Evolutionary conservation across 2,329 filamentous ascomycete genomes (phyloP).

Genomic region (Xylariaceae sp.): DNA sequence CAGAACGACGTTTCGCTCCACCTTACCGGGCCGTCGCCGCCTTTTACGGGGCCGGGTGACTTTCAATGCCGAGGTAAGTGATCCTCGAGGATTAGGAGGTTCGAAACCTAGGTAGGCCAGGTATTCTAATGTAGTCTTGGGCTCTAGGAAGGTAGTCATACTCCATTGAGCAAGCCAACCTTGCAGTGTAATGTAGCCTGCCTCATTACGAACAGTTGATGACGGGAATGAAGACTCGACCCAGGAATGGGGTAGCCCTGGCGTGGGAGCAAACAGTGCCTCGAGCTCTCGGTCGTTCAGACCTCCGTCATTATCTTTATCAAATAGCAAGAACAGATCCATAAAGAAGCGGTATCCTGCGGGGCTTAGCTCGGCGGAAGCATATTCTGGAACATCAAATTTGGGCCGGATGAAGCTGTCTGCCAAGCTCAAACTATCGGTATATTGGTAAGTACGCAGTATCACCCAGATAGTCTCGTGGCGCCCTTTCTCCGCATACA

Average conservation of each 20-base stretch:
- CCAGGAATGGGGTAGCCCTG: constrained; percentile 83
- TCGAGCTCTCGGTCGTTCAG: constrained; percentile 79
- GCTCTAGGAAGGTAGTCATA: constrained; percentile 97
- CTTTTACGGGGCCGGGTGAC: constrained; percentile 88
- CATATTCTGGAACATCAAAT: constrained; percentile 87
- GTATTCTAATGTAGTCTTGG: constrained; percentile 92
- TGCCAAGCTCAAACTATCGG: constrained; percentile 85
- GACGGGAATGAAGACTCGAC: constrained; percentile 83
- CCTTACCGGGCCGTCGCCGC: constrained; percentile 71
- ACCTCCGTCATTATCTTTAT: constrained; percentile 96
- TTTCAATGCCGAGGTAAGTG: constrained; percentile 79
- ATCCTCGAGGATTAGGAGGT: constrained; percentile 65
- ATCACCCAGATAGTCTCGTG: constrained; percentile 99
- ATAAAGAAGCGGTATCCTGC: constrained; percentile 96
- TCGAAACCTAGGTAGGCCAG: constrained; percentile 95
- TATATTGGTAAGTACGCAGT: constrained; percentile 89
- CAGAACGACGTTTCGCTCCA: constrained; percentile 89
- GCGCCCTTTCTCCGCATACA: constrained; percentile 94
- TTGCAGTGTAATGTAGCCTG: constrained; percentile 89
- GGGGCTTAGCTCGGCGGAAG: constrained; percentile 89
- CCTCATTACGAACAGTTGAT: constrained; percentile 91
- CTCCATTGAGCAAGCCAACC: constrained; percentile 99
- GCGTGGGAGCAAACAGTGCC: constrained; percentile 86
- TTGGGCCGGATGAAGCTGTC: constrained; percentile 89
- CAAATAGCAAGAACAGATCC: constrained; percentile 88